Evolutionary conservation across 257 asterid genomes (phyloP), one percentile per base, ranked within the genome.

Genomic region (Thymus mandschuricus): DNA sequence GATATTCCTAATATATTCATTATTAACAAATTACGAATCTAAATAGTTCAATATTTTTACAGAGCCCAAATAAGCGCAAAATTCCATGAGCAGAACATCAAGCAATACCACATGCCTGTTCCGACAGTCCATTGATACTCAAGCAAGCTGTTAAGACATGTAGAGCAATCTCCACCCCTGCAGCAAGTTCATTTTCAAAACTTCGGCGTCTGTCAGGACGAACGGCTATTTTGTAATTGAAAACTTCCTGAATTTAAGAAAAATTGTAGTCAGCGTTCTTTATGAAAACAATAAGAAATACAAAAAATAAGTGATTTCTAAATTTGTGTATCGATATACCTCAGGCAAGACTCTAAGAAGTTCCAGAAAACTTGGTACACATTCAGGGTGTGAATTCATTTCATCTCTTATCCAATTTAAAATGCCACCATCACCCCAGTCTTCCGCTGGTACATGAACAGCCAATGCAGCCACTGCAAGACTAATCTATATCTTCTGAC

Each of bases 401-500:
- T 89, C 97, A 78, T 85, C 92, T 81, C 88, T 82, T 50, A 90
- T 83, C 99, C 99, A 95, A 71, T 83, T 84, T 46, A 92, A 79
- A 76, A 95, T 84, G 75, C 99, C 97, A 69, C 97, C 96, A 82
- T 88, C 92, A 71, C 98, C 98, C 99, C 98, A 95, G 58, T 89
- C 96, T 73, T 89, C 89, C 29, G 91, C 89, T 64, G 98, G 87
- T 61, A 92, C 98, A 80, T 95, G 99, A 77, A 92, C 96, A 75
- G 99, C 96, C 84, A 95, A 84, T 77, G 98, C 98, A 81, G 98
- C 99, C 78, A 95, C 96, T 69, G 99, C 99, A 81, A 95, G 97
- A 73, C 99, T 91, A 86, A 95, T 95, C 98, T 95, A 86, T 83
- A 86, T 54, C 79, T 68, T 62, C 75, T 73, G 55, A 76, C 70